These are phyloP conservation scores for Venturia effusa DNA, from an alignment of 2,329 filamentous ascomycete species.

Conservation along the genomic window DNA sequence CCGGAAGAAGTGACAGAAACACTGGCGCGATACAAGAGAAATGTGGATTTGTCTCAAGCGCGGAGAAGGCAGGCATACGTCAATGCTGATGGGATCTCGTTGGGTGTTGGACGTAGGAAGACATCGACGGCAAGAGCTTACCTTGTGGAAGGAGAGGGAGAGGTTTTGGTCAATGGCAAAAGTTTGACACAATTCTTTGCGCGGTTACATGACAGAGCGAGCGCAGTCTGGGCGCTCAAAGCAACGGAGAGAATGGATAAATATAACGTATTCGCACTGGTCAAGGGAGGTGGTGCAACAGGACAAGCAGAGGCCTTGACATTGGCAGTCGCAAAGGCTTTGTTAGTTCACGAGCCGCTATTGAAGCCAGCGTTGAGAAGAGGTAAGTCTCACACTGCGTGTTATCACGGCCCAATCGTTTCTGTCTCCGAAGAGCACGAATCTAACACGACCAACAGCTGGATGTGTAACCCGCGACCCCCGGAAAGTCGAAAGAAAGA, in stretches of 20 bases:
- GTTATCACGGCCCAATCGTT: too few species aligned
- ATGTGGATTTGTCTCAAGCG: slow-evolving; percentile 60
- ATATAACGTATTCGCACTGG: slow-evolving; percentile 89
- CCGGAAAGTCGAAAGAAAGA: slow-evolving; percentile 94
- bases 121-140: slow-evolving; percentile 73
- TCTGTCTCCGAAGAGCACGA: not conserved
- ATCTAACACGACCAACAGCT: slow-evolving; percentile 43
- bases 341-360: slow-evolving; percentile 83
- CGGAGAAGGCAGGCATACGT: slow-evolving; percentile 52
- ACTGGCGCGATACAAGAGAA: slow-evolving; percentile 61
- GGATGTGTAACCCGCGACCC: slow-evolving; percentile 86
- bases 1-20: slow-evolving; percentile 57
- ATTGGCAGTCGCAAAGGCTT: slow-evolving; percentile 74
- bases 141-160: slow-evolving; percentile 85
- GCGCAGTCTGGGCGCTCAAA: slow-evolving; percentile 82
- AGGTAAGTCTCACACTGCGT: slow-evolving; percentile 59
- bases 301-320: slow-evolving; percentile 94
- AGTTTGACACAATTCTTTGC: slow-evolving; percentile 72
- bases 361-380: slow-evolving; percentile 77
- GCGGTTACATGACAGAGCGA: slow-evolving; percentile 86
- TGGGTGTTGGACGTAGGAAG: slow-evolving; percentile 80
- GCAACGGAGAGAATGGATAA: slow-evolving; percentile 77
- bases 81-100: slow-evolving; percentile 66
- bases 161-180: slow-evolving; percentile 84
- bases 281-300: slow-evolving; percentile 78